phyloP scores from a whole-genome alignment of 148 eudicot genomes.

The Camellia japonica region DNA sequence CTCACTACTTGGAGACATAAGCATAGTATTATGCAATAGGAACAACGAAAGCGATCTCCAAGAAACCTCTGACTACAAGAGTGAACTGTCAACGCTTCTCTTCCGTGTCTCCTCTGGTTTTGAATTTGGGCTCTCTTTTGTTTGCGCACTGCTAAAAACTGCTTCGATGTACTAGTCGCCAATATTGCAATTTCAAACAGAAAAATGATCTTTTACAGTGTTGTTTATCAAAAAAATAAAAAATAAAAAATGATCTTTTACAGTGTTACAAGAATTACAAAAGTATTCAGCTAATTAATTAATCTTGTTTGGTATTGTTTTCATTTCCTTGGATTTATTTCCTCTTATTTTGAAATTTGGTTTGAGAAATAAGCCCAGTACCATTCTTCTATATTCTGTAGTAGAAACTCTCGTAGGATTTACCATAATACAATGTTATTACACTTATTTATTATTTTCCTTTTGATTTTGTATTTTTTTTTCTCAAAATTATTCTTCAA shows the following conservation, averaged over 20 bases:
- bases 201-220: neutral
- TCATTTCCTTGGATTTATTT: too few relatives aligned
- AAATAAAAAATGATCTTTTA: neutral
- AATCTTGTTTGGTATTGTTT: too few relatives aligned
- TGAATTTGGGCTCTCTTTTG: constrained; percentile 93
- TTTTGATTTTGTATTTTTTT: too few relatives aligned
- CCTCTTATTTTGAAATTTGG: too few relatives aligned
- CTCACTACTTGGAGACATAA: constrained; percentile 76
- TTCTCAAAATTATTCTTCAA: too few relatives aligned
- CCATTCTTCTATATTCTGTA: too few relatives aligned
- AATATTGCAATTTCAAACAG: constrained; percentile 51
- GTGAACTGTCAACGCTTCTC: constrained; percentile 91
- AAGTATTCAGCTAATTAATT: too few relatives aligned
- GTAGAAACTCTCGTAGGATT: too few relatives aligned
- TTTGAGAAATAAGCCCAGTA: too few relatives aligned
- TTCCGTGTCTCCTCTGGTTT: constrained; percentile 84
- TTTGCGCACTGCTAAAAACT: constrained; percentile 59
- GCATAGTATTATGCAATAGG: constrained; percentile 99
- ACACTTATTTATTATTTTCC: too few relatives aligned
- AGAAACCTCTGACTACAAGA: constrained; percentile 87
- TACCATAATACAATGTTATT: too few relatives aligned
- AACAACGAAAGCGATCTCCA: constrained; percentile 88
- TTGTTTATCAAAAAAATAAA: neutral
- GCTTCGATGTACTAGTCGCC: constrained; percentile 98
- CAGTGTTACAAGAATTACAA: too few relatives aligned